A percentile compares a stretch with the other conserved stretches of the same genome.
These are phyloP conservation scores for Yamadazyma taylorii DNA, from an alignment of 1,139 yeast species.

Conservation along the genomic window DNA sequence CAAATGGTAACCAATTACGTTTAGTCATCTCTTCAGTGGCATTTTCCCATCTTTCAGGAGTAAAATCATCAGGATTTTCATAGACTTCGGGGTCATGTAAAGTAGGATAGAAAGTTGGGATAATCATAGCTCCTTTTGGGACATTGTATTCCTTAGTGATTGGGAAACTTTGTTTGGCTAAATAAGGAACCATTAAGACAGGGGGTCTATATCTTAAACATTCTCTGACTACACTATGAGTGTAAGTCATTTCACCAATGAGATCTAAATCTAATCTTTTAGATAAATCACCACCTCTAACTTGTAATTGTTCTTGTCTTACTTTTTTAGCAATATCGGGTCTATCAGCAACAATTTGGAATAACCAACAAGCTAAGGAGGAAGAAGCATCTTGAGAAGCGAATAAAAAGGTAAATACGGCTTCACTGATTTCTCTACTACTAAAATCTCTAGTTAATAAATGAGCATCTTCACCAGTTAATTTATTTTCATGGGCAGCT, in stretches of 20 bases:
- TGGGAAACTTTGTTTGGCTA: constrained; percentile 82
- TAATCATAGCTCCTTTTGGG: constrained; percentile 96
- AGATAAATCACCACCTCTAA: constrained; percentile 74
- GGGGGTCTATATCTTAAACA: constrained; percentile 95
- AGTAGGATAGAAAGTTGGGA: constrained; percentile 93
- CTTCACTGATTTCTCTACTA: constrained; percentile 91
- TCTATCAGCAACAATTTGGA: constrained; percentile 92
- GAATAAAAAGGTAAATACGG: constrained; percentile 90
- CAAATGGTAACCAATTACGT: constrained; percentile 94
- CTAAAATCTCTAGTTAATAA: constrained; percentile 78
- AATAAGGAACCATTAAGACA: constrained; percentile 96
- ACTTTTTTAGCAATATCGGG: constrained; percentile 84
- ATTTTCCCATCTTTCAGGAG: constrained; percentile 89
- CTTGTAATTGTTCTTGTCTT: constrained; percentile 85
- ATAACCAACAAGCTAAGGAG: constrained; percentile 97
- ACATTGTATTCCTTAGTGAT: constrained; percentile 81
- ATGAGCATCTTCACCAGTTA: constrained; percentile 49
- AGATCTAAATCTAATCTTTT: constrained; percentile 64
- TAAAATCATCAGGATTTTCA: constrained; percentile 88
- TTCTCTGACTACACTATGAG: constrained; percentile 88
- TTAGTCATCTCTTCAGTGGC: constrained; percentile 55
- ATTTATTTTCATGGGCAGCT: constrained; percentile 60
- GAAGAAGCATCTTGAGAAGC: constrained; percentile 99
- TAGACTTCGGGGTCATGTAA: constrained; percentile 96
- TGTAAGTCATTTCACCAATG: constrained; percentile 83